Evolutionary conservation across 73 alveolate species (phyloP), one percentile per base, ranked within the genome.

Genomic region (Symbiodinium pilosum): DNA sequence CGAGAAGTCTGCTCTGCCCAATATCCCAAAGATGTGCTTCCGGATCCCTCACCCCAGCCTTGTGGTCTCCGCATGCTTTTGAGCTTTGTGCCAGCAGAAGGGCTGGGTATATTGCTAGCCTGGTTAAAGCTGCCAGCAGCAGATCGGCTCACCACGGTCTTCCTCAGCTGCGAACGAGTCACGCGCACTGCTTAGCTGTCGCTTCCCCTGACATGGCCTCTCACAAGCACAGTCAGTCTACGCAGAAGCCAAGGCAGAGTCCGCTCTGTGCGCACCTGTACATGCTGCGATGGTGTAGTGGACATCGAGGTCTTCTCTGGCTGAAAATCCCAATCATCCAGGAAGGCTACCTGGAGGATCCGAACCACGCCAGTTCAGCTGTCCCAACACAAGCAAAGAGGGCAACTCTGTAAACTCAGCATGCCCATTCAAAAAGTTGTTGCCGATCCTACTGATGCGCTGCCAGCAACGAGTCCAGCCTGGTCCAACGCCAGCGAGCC

Each of bases 241-340:
- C 14, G 59, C 59, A 47, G 59, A 64, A 28, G 41, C 81, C 81
- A 64, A 18, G 30, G 20, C 81, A 64, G 81, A 32, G 34, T 64
- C 81, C 81, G 81, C 41, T 64, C 81, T 64, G 81, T 64, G 38
- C 81, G 81, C 9, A n/a, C 39, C 38, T 34, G 81, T 38, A 1
- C 30, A n/a, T 64, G 81, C 38, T 64, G 81, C 81, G 81, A 64
- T 24, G 81, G 81, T 9, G 81, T 64, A 4, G 81, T 28, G 81
- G 81, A 64, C 81, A 64, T 64, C 12, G 81, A 32, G 30, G 32
- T 68, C 40, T 91, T 69, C 52, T 68, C 96, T 4, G 96, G 96
- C 77, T 91, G 96, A 43, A 91, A 91, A 40, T 91, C 96, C 96
- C 96, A 91, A 2, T 91, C 96, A 54, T 91, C 96, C 43, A 91